Conservation (phyloP, 1,284 basidiomycete species). For the Ceratobasidium sp. region DNA sequence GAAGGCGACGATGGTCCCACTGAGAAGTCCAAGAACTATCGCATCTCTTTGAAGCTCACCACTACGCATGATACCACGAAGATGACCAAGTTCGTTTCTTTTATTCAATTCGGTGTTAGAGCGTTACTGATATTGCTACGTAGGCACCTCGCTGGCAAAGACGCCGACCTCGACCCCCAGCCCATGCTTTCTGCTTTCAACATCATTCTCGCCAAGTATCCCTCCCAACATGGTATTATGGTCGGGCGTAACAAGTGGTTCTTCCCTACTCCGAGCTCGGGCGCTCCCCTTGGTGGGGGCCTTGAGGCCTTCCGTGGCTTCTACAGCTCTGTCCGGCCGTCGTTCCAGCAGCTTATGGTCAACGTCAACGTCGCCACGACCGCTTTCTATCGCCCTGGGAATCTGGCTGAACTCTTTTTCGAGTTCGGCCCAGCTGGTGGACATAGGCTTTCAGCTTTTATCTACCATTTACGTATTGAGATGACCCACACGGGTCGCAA, state of each 20-base stretch:
- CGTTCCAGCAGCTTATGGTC: slow-evolving; percentile 77
- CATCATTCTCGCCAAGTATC: slow-evolving; percentile 70
- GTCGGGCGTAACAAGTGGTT: slow-evolving; percentile 82
- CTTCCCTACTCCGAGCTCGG: slow-evolving; percentile 67
- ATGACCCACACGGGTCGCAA: slow-evolving; percentile 64
- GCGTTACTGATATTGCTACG: neutral
- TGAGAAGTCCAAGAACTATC: slow-evolving; percentile 65
- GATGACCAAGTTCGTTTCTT: slow-evolving; percentile 60
- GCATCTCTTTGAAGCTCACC: slow-evolving; percentile 67
- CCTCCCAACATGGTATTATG: slow-evolving; percentile 70
- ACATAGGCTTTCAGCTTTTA: slow-evolving; percentile 64
- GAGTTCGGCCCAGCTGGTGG: slow-evolving; percentile 64
- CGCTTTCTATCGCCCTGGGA: slow-evolving; percentile 74
- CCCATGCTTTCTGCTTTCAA: slow-evolving; percentile 79
- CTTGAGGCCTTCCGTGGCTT: slow-evolving; percentile 77
- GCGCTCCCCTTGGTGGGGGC: slow-evolving; percentile 50
- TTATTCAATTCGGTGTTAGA: slow-evolving; percentile 26
- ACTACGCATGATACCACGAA: slow-evolving; percentile 68
- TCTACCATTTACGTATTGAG: slow-evolving; percentile 66
- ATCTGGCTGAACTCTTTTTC: slow-evolving; percentile 66
- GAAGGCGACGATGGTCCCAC: slow-evolving; percentile 67
- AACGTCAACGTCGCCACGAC: slow-evolving; percentile 83
- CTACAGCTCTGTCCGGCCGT: slow-evolving; percentile 77
- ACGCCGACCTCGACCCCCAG: slow-evolving; percentile 69
- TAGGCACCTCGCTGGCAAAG: slow-evolving; percentile 72